Conservation (phyloP, 2,329 filamentous ascomycete species). For the Fusarium incarnatum region DNA sequence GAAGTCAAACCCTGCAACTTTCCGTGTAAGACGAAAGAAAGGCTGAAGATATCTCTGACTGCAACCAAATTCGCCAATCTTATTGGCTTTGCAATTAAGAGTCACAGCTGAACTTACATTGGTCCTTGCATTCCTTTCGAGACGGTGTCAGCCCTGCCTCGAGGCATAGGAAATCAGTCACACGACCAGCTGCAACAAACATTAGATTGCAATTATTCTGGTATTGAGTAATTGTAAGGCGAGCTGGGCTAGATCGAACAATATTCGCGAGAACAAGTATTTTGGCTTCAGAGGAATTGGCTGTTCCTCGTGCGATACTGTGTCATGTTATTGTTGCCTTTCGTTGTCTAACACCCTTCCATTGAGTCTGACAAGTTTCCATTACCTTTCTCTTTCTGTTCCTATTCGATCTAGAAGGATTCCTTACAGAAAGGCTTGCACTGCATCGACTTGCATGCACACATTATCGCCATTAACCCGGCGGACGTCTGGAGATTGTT, state of each 20-base stretch:
- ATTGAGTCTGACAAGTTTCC: constrained; percentile 5
- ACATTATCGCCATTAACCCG: constrained; percentile 11
- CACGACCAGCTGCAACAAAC: background rate
- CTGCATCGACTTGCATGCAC: constrained; percentile 15
- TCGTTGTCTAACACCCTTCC: background rate
- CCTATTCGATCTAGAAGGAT: constrained; percentile 14
- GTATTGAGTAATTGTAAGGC: constrained; percentile 20
- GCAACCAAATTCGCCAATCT: background rate
- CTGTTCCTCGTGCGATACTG: constrained; percentile 20
- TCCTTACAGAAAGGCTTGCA: constrained; percentile 7
- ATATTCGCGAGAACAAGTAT: background rate
- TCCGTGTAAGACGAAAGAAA: constrained; percentile 28
- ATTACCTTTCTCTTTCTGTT: constrained; percentile 1
- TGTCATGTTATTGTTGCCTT: constrained; percentile 4
- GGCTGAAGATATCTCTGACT: constrained; percentile 32
- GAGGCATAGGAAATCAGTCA: background rate
- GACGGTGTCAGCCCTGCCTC: background rate
- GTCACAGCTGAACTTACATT: constrained; percentile 1
- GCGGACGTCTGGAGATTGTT: constrained; percentile 39
- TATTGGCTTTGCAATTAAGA: background rate
- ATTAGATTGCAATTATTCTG: constrained; percentile 3
- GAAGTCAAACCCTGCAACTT: constrained; percentile 7
- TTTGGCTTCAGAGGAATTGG: background rate
- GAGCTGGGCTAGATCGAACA: constrained; percentile 2
- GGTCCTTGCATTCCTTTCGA: background rate